Evolutionary conservation across 2,329 filamentous ascomycete species (phyloP), one percentile per base, ranked within the genome.

Genomic region (Anthostomella pinea): DNA sequence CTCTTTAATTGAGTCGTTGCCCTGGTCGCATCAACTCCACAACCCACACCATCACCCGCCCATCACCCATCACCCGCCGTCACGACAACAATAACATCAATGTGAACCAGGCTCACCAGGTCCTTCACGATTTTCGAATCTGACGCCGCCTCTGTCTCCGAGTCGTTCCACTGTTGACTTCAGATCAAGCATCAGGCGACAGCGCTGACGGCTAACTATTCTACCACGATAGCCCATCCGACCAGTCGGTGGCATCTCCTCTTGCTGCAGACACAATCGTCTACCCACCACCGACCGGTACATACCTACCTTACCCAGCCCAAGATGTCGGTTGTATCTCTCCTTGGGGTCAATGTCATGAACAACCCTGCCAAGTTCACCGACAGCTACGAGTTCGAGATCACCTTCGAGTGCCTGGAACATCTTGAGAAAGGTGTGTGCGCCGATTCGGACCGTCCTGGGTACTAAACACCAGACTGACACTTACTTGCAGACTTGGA

Each of bases 391-490:
- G 83, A 93, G 65, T 95, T 98, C 54, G 91, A 98, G 68, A 97
- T 98, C 64, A 98, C 93, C 13, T 98, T 98, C 48, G 93, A 98
- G 68, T 97, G 93, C 59, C 80, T 97, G 16, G 93, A 98, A 71
- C 80, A 85, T 52, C 78, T 98, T 24, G 87, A 95, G 63, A 96
- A 96, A 69, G 90, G 89, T 90, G 65, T 20, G 65, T 48, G 26
- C 24, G 15, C 10, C 9, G 9, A 29, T 28, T 26, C 18, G 13
- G 23, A 24, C 14, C 25, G 6, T 3, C 18, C 10, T 17, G 10
- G 3, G 17, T 11, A n/a, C 16, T 13, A 23, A 24, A n/a, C 23
- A 11, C 27, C n/a, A 18, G 25, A 33, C 41, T 47, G 29, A 53
- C 35, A 28, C 14, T 22, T 15, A 27, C 14, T n/a, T 23, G 21